Conservation (phyloP, 371 early-diverging fungal genomes). For the Syncephalis fuscata region DNA sequence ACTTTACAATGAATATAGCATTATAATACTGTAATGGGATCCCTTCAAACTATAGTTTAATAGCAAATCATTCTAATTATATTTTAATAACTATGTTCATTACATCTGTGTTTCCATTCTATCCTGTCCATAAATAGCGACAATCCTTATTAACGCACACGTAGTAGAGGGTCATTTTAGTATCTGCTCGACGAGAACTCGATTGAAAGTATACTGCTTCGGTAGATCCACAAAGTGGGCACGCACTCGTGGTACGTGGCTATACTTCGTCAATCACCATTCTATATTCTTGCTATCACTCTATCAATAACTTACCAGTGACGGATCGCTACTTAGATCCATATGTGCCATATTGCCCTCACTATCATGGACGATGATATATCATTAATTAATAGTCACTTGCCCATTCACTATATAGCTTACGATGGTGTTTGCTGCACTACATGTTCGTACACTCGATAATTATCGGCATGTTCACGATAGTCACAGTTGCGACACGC, state of each 20-base stretch:
- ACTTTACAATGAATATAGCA: no score
- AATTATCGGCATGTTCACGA: constrained; percentile 65
- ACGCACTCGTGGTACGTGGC: constrained; percentile 50
- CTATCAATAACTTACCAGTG: constrained; percentile 17
- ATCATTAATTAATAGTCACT: no score
- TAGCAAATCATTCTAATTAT: no score
- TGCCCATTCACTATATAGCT: constrained; percentile 6
- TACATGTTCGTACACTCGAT: constrained; percentile 75
- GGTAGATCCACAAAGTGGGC: constrained; percentile 51
- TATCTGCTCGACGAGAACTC: constrained; percentile 59
- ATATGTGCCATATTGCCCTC: constrained; percentile 59
- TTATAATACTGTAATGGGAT: no score
- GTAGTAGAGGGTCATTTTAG: constrained; percentile 83
- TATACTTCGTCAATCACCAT: no score
- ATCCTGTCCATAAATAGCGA: constrained; percentile 50
- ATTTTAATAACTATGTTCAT: no score
- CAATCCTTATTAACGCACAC: constrained; percentile 70
- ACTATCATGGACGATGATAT: constrained; percentile 14
- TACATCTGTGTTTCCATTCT: neutral
- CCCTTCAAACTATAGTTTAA: no score
- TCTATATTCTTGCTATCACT: no score
- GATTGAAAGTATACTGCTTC: constrained; percentile 89
- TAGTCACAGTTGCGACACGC: constrained; percentile 93
- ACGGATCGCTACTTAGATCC: constrained; percentile 68
- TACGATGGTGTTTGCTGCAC: constrained; percentile 69